Evolutionary conservation across 2,329 filamentous ascomycete genomes (phyloP), one percentile per base, ranked within the genome.

Genomic region (Annulohypoxylon truncatum): DNA sequence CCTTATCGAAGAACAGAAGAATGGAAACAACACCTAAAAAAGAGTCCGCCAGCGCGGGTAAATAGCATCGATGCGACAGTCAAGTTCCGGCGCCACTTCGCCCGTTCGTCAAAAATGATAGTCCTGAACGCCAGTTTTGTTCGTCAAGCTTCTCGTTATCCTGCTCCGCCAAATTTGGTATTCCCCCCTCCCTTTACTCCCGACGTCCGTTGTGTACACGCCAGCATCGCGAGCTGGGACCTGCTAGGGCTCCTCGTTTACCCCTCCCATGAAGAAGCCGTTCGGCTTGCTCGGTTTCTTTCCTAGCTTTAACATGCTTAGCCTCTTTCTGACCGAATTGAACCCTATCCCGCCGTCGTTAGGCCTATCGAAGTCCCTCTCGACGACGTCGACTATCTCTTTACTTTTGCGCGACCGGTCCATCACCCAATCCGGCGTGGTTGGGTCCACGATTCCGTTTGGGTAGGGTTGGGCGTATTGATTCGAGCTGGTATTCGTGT

Each of bases 281-380:
- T 78, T 82, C 51, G 78, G 81, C 77, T 88, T 90, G 75, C 85
- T 88, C 47, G 82, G 82, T 80, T 92, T 93, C 77, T 89, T 90
- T 28, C 91, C 90, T 53, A 94, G 84, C 77, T 91, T 92, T 74
- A 96, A 82, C 73, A 94, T 82, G 77, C 92, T 96, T 70, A 96
- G 83, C 74, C 93, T 82, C 81, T 93, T 95, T 79, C 90, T 89
- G 70, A 96, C 87, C 62, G 89, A 91, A 38, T 64, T 66, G 24
- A 69, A 64, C 33, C 86, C 87, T 55, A 86, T 86, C 74, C 80
- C 78, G 26, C 77, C 75, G 35, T 79, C 82, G 44, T 74, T 76
- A 10, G 69, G 64, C 29, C 69, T 73, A 6, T 74, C 71, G 9
- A 73, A 61, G 46, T 74, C 72, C 20, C 71, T 72, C 44, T 77